phyloP scores from a whole-genome alignment of 2,329 filamentous ascomycete genomes.

The Cercospora citrullina region DNA sequence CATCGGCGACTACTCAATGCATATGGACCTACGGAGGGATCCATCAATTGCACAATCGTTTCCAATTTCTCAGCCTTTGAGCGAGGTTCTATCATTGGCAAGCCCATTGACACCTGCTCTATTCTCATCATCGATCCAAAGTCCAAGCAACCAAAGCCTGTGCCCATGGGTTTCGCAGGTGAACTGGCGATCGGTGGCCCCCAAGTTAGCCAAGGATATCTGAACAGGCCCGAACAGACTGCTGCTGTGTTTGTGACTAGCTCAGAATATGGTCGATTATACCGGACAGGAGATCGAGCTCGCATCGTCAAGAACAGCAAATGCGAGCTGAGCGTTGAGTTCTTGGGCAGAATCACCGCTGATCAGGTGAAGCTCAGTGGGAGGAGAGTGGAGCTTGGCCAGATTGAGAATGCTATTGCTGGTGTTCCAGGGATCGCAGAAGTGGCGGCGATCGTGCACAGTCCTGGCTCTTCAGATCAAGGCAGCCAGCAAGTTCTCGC shows the following conservation, averaged over 20 bases:
- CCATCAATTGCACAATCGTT: constrained; percentile 21
- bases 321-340: constrained; percentile 17
- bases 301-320: neutral
- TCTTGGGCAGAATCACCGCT: constrained; percentile 18
- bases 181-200: neutral
- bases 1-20: constrained; percentile 19
- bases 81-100: neutral
- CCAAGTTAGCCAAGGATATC: neutral
- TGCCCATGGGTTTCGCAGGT: neutral
- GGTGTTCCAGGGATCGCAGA: constrained; percentile 18
- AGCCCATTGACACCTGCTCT: neutral
- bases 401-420: constrained; percentile 58
- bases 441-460: constrained; percentile 11
- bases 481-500: constrained; percentile 21
- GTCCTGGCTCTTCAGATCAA: constrained; percentile 4
- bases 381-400: constrained; percentile 71
- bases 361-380: constrained; percentile 73
- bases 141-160: neutral
- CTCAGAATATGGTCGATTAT: neutral
- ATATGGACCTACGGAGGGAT: constrained; percentile 26
- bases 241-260: neutral
- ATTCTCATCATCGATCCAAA: neutral
- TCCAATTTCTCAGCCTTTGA: neutral
- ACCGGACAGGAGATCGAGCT: neutral
- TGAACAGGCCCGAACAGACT: neutral